phyloP scores from a whole-genome alignment of 2,329 filamentous ascomycete genomes.

The Daldinia sp. region DNA sequence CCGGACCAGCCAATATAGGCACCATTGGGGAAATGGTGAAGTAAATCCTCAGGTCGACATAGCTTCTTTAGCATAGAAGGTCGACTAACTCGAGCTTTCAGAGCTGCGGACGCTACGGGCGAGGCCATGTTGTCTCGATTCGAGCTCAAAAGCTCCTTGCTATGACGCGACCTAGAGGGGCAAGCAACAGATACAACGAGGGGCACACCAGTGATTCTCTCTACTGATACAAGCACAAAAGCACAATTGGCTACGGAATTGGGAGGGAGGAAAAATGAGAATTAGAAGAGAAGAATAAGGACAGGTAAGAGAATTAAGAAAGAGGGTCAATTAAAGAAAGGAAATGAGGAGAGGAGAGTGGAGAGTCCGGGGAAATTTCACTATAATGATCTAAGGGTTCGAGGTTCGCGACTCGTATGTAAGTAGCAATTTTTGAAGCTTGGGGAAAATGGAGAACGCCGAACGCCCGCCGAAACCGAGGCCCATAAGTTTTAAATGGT shows the following conservation, averaged over 20 bases:
- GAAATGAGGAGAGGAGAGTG: conserved; percentile 25
- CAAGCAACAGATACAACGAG: conserved; percentile 30
- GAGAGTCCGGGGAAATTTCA: conserved; percentile 35
- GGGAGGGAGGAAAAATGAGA: neutral
- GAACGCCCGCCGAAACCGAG: conserved; percentile 31
- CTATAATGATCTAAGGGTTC: conserved; percentile 9
- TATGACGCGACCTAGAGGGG: conserved; percentile 23
- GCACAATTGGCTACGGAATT: conserved; percentile 7
- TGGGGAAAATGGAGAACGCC: conserved; percentile 35
- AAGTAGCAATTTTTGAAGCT: conserved; percentile 26
- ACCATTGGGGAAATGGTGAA: conserved; percentile 84
- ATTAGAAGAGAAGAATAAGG: conserved; percentile 4
- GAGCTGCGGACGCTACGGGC: conserved; percentile 74
- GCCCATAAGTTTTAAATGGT: conserved; percentile 35
- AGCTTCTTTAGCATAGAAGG: conserved; percentile 85
- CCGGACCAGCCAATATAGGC: conserved; percentile 92
- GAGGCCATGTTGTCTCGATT: conserved; percentile 58
- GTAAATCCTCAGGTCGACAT: conserved; percentile 80
- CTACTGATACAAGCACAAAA: conserved; percentile 9
- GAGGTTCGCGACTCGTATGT: conserved; percentile 23
- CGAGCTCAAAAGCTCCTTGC: conserved; percentile 30
- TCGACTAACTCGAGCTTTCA: conserved; percentile 80
- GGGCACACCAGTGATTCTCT: conserved; percentile 23
- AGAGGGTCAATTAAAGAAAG: conserved; percentile 26
- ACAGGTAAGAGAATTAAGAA: conserved; percentile 12